Evolutionary conservation across 371 early-diverging fungal genomes (phyloP), one percentile per base, ranked within the genome.

Genomic region (Actinomortierella ambigua): DNA sequence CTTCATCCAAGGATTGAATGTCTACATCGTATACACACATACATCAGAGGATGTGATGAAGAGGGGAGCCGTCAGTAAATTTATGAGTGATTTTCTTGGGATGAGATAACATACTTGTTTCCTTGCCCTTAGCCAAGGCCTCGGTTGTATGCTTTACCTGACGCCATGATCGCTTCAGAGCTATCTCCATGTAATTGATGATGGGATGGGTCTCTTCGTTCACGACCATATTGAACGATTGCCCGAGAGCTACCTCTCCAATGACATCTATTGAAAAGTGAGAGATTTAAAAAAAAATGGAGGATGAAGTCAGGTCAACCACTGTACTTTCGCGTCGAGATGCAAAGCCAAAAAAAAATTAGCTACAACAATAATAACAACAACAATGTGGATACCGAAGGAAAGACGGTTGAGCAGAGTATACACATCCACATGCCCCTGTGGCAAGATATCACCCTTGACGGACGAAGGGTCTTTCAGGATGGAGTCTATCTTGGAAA

Each of bases 221-320:
- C 29, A 50, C 24, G 48, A 70, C 59, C 70, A 70, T 70, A 7
- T 61, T 20, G 41, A 69, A 69, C 2, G 64, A 56, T 29, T 69
- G 43, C 17, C 69, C 69, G 53, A 69, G 63, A 8, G 65, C 70
- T 1, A 61, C 61, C 55, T 70, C 65, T 13, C 70, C 70, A 46
- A 70, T 70, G 46, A 65, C 65, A 34, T 34, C 34, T 34, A 34
- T 34, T 6, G 34, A 11, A n/a, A 34, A 34, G 34, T 34, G 34
- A 34, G 11, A 34, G 34, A 34, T n/a, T n/a, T n/a, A n/a, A n/a
- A n/a, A n/a, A n/a, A n/a, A n/a, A n/a, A n/a, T n/a, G n/a, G n/a
- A n/a, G n/a, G n/a, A n/a, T n/a, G n/a, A n/a, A n/a, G n/a, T n/a
- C n/a, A n/a, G n/a, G n/a, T n/a, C n/a, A n/a, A n/a, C n/a, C n/a